Evolutionary conservation across 2,329 filamentous ascomycete genomes (phyloP), one percentile per base, ranked within the genome.

Genomic region (Trichoderma atrobrunneum): DNA sequence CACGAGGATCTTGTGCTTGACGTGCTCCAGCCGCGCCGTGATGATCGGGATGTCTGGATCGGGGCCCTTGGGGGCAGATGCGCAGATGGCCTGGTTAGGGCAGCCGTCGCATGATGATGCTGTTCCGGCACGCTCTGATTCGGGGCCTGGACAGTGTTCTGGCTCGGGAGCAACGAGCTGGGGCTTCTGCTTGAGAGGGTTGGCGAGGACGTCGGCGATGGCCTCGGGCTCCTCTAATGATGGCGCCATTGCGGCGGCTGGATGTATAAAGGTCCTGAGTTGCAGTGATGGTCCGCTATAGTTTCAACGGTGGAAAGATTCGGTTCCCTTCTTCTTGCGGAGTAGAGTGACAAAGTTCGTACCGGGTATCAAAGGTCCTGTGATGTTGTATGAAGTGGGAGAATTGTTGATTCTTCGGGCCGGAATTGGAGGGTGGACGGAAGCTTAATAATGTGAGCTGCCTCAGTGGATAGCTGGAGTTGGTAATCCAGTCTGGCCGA

Each of bases 11-110:
- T 98, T 98, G 84, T 98, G 95, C 77, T 90, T 90, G 74, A 99
- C 92, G 66, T 89, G 89, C 12, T 91, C 87, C 3, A 99, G 90
- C 5, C 95, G 93, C 71, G 91, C 89, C 18, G 94, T 92, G 77
- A 99, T 98, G 76, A 96, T 81, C 3, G 94, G 91, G 60, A 98
- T 93, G 81, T 99, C 96, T 0, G 95, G 95, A 80, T 99, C 96
- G 2, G 96, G 95, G 0, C 95, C 96, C 82, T 98, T 98, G 26
- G 95, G 95, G 1, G 95, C 21, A 14, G 71, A 72, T 59, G 95
- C 95, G 85, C 96, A 99, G 78, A 99, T 97, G 62, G 90, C 86
- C 84, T 99, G 95, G 85, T 99, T 99, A 1, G 96, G 96, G 79
- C 96, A 99, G 69, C 95, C 95, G 62, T 92, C 93, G 85, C 96